phyloP scores from a whole-genome alignment of 352 stramenopile genomes.

The Pythium sukuiense region DNA sequence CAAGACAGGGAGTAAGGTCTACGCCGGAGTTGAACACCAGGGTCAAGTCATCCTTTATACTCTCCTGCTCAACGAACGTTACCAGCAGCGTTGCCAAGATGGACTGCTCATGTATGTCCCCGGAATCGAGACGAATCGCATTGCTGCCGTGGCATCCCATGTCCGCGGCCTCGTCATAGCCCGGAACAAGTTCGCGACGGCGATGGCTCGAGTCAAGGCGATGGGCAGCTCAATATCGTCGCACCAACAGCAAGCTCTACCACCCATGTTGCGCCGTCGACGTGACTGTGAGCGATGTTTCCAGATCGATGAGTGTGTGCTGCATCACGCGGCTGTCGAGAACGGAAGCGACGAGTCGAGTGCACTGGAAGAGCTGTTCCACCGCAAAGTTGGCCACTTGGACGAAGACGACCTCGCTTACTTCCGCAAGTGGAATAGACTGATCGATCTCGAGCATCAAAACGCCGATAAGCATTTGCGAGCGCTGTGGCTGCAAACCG shows the following conservation, averaged over 20 bases:
- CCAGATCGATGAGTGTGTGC: constrained; percentile 80
- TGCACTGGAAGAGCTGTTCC: constrained; percentile 69
- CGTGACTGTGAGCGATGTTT: constrained; percentile 82
- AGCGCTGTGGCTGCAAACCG: constrained; percentile 64
- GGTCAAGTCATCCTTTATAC: constrained; percentile 91
- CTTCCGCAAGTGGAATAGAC: constrained; percentile 70
- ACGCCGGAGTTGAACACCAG: constrained; percentile 53
- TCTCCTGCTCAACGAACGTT: constrained; percentile 78
- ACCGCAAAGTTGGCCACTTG: constrained; percentile 56
- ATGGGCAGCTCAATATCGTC: constrained; percentile 45
- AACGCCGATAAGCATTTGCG: constrained; percentile 67
- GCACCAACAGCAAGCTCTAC: constrained; percentile 48
- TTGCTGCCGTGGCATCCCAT: constrained; percentile 55
- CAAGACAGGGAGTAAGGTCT: constrained; percentile 85
- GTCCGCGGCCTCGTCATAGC: constrained; percentile 65
- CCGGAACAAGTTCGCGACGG: constrained; percentile 69
- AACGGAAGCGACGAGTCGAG: constrained; percentile 67
- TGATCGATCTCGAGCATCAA: constrained; percentile 78
- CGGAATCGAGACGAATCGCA: constrained; percentile 66
- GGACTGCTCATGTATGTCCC: constrained; percentile 74
- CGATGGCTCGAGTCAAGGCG: constrained; percentile 58
- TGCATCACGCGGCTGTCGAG: constrained; percentile 80
- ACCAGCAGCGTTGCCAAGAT: constrained; percentile 55
- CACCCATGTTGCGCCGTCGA: constrained; percentile 67
- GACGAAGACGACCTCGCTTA: constrained; percentile 51